Percentiles rank a stretch among this genome's conserved stretches.
These are phyloP conservation scores for Myriosclerotinia scirpicola DNA, from an alignment of 2,329 filamentous ascomycete genomes.

Conservation along the genomic window DNA sequence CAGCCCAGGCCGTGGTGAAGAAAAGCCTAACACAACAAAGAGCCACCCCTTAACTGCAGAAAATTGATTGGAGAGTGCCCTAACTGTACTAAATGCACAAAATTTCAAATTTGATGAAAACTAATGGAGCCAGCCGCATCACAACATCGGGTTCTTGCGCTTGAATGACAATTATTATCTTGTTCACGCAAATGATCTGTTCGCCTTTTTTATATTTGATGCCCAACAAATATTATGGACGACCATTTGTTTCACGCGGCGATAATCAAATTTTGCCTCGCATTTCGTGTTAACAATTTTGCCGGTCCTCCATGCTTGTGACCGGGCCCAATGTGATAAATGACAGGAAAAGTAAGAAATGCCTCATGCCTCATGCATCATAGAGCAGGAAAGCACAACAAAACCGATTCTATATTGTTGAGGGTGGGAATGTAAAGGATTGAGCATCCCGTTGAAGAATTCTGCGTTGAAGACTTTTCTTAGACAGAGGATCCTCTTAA, in stretches of 20 bases:
- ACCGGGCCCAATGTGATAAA: conserved; percentile 3
- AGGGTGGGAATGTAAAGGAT: background rate
- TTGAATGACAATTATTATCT: background rate
- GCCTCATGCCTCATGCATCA: background rate
- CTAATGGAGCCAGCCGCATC: background rate
- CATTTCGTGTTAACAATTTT: background rate
- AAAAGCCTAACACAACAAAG: background rate
- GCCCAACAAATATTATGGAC: background rate
- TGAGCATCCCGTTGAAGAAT: background rate
- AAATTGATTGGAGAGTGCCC: background rate
- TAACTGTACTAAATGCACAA: background rate
- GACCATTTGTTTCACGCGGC: no score
- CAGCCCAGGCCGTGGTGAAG: background rate
- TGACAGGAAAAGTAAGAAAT: conserved; percentile 6
- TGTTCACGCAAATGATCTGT: background rate
- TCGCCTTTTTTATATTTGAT: background rate
- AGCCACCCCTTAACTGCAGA: background rate
- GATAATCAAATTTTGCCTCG: background rate
- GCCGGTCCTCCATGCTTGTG: background rate
- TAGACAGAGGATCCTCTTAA: background rate
- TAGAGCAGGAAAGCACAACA: background rate
- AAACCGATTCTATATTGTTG: background rate
- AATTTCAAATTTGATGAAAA: background rate
- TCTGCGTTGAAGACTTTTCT: background rate
- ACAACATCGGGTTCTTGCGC: background rate